Percentiles rank a stretch among this genome's conserved stretches.
These are phyloP conservation scores for Fusarium metavorans DNA, from an alignment of 2,329 filamentous ascomycete genomes.

Conservation along the genomic window DNA sequence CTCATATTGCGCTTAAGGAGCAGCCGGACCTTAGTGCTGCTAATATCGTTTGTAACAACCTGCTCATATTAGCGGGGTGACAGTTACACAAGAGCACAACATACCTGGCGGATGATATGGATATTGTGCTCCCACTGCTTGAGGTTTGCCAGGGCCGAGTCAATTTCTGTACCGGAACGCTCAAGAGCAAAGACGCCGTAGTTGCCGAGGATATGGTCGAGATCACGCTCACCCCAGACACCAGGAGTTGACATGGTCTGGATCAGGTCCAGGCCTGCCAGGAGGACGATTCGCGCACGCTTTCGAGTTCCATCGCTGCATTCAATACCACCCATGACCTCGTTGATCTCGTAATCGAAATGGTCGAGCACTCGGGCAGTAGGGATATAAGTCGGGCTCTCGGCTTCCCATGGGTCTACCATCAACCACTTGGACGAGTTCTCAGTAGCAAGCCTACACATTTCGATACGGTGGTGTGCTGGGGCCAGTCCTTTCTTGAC, in stretches of 20 bases:
- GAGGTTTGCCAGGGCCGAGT: constrained; percentile 85
- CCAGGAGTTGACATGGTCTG: constrained; percentile 79
- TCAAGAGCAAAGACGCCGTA: constrained; percentile 91
- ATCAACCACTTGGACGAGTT: constrained; percentile 80
- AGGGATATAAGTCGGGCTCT: constrained; percentile 83
- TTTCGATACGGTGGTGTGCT: constrained; percentile 62
- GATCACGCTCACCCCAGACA: constrained; percentile 86
- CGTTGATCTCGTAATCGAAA: constrained; percentile 90
- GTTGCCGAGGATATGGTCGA: constrained; percentile 87
- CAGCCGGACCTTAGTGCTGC: constrained; percentile 83
- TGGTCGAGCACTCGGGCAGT: constrained; percentile 92
- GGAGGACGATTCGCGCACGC: constrained; percentile 78
- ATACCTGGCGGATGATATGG: constrained; percentile 77
- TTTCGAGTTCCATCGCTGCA: constrained; percentile 74
- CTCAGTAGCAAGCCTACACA: constrained; percentile 86
- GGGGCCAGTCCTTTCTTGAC: constrained; percentile 54
- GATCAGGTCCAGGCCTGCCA: constrained; percentile 83
- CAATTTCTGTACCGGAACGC: constrained; percentile 87
- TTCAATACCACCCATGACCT: constrained; percentile 79
- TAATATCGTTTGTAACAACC: constrained; percentile 84
- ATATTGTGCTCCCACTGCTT: constrained; percentile 88
- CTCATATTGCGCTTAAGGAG: constrained; percentile 85
- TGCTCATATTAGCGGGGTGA: constrained; percentile 51
- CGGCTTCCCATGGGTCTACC: constrained; percentile 91
- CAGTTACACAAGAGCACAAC: not conserved